A percentile compares a stretch with the other conserved stretches of the same genome.
These are phyloP conservation scores for Helminthosporium solani DNA, from an alignment of 2,329 filamentous ascomycete genomes.

Conservation along the genomic window DNA sequence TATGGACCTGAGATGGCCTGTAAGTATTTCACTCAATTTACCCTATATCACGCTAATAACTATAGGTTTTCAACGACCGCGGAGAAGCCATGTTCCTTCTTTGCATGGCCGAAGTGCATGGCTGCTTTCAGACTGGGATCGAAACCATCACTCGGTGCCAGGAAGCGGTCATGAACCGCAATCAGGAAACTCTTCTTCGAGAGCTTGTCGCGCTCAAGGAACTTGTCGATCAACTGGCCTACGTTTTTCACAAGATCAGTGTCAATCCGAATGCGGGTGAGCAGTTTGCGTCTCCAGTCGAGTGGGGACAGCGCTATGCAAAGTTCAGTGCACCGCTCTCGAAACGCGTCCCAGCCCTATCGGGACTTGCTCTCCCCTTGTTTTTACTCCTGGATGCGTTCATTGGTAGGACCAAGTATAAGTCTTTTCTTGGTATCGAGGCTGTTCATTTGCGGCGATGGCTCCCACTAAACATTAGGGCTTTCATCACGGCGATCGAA, in stretches of 20 bases:
- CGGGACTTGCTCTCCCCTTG: conserved; percentile 46
- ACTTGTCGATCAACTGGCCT: conserved; percentile 14
- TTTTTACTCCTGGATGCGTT: conserved; percentile 59
- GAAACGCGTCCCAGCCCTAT: conserved; percentile 53
- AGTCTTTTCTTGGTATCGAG: conserved; percentile 53
- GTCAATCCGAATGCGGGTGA: conserved; percentile 51
- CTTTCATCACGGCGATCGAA: conserved; percentile 58
- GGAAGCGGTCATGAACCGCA: conserved; percentile 56
- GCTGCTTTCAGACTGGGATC: conserved; percentile 26
- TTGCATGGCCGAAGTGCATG: conserved; percentile 32
- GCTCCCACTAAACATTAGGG: conserved; percentile 56
- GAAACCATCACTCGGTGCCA: conserved; percentile 51
- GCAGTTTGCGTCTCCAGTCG: conserved; percentile 29
- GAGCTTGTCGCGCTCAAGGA: conserved; percentile 50
- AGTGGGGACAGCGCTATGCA: conserved; percentile 26
- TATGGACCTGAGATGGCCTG: conserved; percentile 56
- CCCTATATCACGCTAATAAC: background rate
- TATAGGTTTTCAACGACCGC: conserved; percentile 48
- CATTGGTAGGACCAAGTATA: conserved; percentile 53
- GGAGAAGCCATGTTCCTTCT: conserved; percentile 54
- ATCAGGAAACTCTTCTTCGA: conserved; percentile 53
- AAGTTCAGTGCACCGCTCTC: conserved; percentile 56
- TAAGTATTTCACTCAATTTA: conserved; percentile 20
- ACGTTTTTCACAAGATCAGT: conserved; percentile 54
- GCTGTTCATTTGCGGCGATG: conserved; percentile 56